Evolutionary conservation across 495 filamentous ascomycete genomes (phyloP).

Genomic region (Neurospora cerealis): DNA sequence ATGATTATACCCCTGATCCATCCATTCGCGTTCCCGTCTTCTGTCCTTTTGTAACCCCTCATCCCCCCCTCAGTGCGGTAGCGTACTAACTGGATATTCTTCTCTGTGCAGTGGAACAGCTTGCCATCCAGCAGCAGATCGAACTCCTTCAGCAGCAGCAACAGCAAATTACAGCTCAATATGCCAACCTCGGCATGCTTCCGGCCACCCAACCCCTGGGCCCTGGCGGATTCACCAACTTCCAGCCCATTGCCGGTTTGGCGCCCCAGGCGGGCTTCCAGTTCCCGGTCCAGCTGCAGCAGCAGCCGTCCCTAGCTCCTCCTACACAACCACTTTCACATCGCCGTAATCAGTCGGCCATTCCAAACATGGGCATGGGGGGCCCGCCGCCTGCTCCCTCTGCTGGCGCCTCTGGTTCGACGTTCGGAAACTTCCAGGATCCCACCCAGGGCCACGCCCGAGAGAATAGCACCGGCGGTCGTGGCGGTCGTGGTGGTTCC

Average conservation of each 20-base stretch:
- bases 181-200: slow-evolving; percentile 92
- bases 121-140: slow-evolving; percentile 97
- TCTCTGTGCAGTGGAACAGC: slow-evolving; percentile 73
- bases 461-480: slow-evolving; percentile 53
- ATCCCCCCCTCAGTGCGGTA: background rate
- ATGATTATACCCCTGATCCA: background rate
- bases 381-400: slow-evolving; percentile 89
- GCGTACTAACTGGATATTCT: slow-evolving; percentile 20
- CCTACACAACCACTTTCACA: slow-evolving; percentile 75
- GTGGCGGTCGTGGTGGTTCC: slow-evolving; percentile 65
- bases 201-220: slow-evolving; percentile 69
- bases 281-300: slow-evolving; percentile 75
- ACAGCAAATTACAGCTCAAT: slow-evolving; percentile 94
- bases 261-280: slow-evolving; percentile 82
- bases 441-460: slow-evolving; percentile 49
- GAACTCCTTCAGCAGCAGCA: slow-evolving; percentile 96
- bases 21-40: background rate
- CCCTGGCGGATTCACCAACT: slow-evolving; percentile 57
- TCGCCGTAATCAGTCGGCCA: slow-evolving; percentile 94
- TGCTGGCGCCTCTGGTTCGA: slow-evolving; percentile 77
- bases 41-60: background rate
- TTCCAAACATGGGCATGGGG: slow-evolving; percentile 83
- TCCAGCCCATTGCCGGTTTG: slow-evolving; percentile 62
- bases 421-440: slow-evolving; percentile 68
- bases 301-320: slow-evolving; percentile 60